phyloP scores from a whole-genome alignment of 1,284 basidiomycete species.

The Cryptococcus depauperatus region DNA sequence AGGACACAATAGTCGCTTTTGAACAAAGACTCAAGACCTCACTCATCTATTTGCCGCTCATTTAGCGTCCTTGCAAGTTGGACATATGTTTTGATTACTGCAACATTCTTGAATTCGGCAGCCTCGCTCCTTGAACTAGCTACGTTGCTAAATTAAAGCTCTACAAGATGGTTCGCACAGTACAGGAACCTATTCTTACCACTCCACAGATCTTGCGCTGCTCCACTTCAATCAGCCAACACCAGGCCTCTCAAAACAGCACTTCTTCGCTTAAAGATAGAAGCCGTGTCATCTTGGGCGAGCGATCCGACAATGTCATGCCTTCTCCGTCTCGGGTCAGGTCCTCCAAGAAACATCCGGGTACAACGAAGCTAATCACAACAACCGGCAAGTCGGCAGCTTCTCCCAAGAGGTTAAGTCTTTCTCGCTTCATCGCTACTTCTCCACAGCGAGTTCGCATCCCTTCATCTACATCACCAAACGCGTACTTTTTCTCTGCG shows the following conservation, averaged over 20 bases:
- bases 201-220: constrained; percentile 13
- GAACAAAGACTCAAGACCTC: too few species aligned
- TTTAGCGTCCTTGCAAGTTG: too few species aligned
- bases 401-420: not conserved
- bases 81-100: too few species aligned
- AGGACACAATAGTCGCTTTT: too few species aligned
- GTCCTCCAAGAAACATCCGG: not conserved
- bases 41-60: too few species aligned
- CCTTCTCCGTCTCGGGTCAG: not conserved
- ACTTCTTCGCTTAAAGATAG: not conserved
- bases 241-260: not conserved
- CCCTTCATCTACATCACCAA: constrained; percentile 8
- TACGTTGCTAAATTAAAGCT: too few species aligned
- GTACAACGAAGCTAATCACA: not conserved
- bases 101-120: too few species aligned
- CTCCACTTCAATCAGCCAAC: constrained; percentile 8
- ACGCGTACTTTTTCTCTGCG: constrained; percentile 6
- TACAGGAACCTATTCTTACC: constrained; percentile 12
- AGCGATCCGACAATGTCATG: constrained; percentile 14
- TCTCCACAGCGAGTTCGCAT: constrained; percentile 6
- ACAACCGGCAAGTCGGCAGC: not conserved
- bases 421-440: constrained; percentile 11
- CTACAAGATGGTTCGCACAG: constrained; percentile 13
- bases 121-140: too few species aligned
- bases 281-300: constrained; percentile 13